phyloP scores from a whole-genome alignment of 2,329 filamentous ascomycete genomes.

The Microdochium paspali region DNA sequence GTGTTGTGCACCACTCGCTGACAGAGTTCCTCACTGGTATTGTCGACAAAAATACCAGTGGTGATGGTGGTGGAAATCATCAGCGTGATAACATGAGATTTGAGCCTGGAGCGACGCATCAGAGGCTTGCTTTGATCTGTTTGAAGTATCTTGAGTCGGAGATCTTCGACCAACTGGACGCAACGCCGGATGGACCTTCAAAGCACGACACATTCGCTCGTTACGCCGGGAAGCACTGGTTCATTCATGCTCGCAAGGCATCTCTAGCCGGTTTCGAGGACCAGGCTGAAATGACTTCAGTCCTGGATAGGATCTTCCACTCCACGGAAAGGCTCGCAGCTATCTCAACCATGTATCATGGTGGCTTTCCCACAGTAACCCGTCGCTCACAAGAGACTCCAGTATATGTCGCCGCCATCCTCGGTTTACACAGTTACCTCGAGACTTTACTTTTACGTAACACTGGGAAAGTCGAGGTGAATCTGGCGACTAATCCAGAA shows the following conservation, averaged over 20 bases:
- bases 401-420: neutral
- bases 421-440: neutral
- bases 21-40: constrained; percentile 29
- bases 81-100: neutral
- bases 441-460: neutral
- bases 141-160: constrained; percentile 1
- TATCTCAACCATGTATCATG: no score
- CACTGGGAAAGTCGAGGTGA: neutral
- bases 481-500: neutral
- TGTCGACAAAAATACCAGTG: no score
- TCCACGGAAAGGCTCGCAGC: neutral
- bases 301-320: neutral
- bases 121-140: neutral
- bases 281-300: neutral
- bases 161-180: neutral
- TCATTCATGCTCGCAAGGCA: neutral
- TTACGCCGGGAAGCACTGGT: neutral
- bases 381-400: neutral
- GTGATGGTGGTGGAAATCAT: neutral
- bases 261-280: neutral
- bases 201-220: neutral
- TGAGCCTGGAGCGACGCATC: constrained; percentile 1
- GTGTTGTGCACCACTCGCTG: constrained; percentile 37
- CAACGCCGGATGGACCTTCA: neutral
- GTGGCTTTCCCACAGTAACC: no score